These are phyloP conservation scores for Geranomyces variabilis DNA, from an alignment of 192 early-diverging fungal species.

Conservation along the genomic window DNA sequence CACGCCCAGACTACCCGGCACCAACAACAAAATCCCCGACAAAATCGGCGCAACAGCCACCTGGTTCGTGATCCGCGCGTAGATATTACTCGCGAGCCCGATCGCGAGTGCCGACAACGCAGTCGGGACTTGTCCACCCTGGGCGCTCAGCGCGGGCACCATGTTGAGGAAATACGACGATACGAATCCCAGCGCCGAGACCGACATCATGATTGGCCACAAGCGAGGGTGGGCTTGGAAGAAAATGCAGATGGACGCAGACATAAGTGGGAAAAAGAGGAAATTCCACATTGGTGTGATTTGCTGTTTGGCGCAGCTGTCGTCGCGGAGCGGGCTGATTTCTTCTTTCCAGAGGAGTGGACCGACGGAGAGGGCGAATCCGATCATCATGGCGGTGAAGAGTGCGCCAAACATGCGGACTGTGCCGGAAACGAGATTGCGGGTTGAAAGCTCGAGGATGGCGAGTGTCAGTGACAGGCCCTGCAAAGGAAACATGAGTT, in stretches of 20 bases:
- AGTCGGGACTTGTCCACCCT: conserved; percentile 41
- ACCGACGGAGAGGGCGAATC: conserved; percentile 46
- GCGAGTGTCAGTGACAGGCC: conserved; percentile 81
- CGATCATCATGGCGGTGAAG: conserved; percentile 60
- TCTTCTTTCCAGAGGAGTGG: conserved; percentile 7
- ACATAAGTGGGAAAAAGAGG: conserved; percentile 60
- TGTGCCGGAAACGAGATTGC: conserved; percentile 85
- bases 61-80: conserved; percentile 71
- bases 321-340: neutral
- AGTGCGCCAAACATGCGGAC: conserved; percentile 82
- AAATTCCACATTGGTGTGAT: conserved; percentile 50
- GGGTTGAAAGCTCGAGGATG: conserved; percentile 85
- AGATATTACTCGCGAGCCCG: conserved; percentile 76
- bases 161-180: conserved; percentile 65
- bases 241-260: conserved; percentile 58
- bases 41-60: conserved; percentile 81
- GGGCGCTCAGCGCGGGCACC: conserved; percentile 53
- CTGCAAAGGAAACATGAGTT: conserved; percentile 54
- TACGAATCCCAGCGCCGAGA: conserved; percentile 72
- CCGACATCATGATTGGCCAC: conserved; percentile 72
- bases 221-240: conserved; percentile 65
- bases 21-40: conserved; percentile 78
- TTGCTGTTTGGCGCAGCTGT: neutral
- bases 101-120: conserved; percentile 77
- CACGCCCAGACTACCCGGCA: conserved; percentile 82